Evolutionary conservation across 2,329 filamentous ascomycete species (phyloP), one percentile per base, ranked within the genome.

Genomic region (Pseudogymnoascus sp.): DNA sequence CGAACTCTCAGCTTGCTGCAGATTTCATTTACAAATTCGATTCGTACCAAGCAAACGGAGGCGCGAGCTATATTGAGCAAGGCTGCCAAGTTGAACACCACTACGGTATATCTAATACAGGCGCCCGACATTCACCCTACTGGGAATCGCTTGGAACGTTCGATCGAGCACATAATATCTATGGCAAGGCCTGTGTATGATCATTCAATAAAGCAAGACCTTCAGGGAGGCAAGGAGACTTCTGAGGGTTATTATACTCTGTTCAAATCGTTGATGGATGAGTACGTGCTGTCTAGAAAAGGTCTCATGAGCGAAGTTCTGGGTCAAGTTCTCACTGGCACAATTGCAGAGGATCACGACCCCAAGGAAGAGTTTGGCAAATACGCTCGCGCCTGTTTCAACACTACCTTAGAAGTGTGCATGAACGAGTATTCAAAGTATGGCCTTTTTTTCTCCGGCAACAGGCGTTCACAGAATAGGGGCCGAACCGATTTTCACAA

Each of bases 1-100:
- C 86, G 86, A 68, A 82, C 85, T 0, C 77, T 88, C 8, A 84
- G 87, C 69, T 75, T 88, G 11, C 77, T 88, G 5, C 84, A 70
- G 26, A 63, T 68, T 38, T 65, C 66, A 12, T 66, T 62, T 31
- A 59, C 60, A 19, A 59, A 63, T 59, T 43, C 63, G 38, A 60
- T 60, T 22, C 33, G 59, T 26, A 60, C 35, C 12, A 60, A 60
- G 11, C 33, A 38, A 40, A 16, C 59, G 2, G 59, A 60, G n/a
- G 59, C 59, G 10, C 22, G 59, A 41, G 59, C 59, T 31, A 60
- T 60, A 40, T 16, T 60, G 35, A 31, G 35, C 59, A 60, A 60
- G 59, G 59, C 59, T 19, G 35, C 59, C 14, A 59, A 60, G 19
- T 35, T 62, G 40, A 62, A 59, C 19, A 60, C 46, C 8, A 62